A percentile compares a stretch with the other conserved stretches of the same genome.
Evolutionary conservation across 352 stramenopile genomes (phyloP).

Genomic region (Phytophthora macrochlamydospora): DNA sequence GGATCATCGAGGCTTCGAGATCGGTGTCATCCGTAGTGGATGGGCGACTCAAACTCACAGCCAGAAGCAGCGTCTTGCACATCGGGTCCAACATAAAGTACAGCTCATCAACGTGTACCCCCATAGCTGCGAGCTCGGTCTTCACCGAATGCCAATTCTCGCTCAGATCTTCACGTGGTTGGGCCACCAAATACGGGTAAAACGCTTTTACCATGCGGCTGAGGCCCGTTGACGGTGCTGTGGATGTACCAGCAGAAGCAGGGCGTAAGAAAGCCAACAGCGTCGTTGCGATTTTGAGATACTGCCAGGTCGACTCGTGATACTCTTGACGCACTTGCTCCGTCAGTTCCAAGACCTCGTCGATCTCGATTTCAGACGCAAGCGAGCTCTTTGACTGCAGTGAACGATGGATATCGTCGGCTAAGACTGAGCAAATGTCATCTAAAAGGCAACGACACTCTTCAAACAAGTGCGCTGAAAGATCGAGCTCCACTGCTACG

Average conservation of each 20-base stretch:
- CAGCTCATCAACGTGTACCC: constrained; percentile 21
- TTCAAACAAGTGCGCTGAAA: constrained; percentile 22
- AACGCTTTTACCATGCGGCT: constrained; percentile 61
- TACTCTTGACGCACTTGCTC: constrained; percentile 33
- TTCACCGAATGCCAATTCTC: constrained; percentile 43
- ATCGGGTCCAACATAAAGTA: constrained; percentile 46
- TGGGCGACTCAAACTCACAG: constrained; percentile 17
- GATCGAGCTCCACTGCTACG: constrained; percentile 25
- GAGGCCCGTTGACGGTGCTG: constrained; percentile 29
- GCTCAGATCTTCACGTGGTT: constrained; percentile 48
- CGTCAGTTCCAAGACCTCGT: constrained; percentile 36
- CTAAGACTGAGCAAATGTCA: constrained; percentile 22
- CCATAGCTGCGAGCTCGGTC: constrained; percentile 30
- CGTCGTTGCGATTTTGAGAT: constrained; percentile 29
- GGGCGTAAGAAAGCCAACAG: constrained; percentile 20
- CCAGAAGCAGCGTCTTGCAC: constrained; percentile 63
- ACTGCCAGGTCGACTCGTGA: constrained; percentile 34
- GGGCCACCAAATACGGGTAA: constrained; percentile 72
- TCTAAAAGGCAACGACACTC: constrained; percentile 23
- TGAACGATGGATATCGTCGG: constrained; percentile 17
- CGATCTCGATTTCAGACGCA: constrained; percentile 50
- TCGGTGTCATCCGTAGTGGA: constrained; percentile 25
- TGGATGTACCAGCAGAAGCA: constrained; percentile 4
- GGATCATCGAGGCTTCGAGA: constrained; percentile 19
- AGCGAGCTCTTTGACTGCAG: constrained; percentile 37